Conservation (phyloP, 2,329 filamentous ascomycete species). For the Sarocladiaceae sp. region DNA sequence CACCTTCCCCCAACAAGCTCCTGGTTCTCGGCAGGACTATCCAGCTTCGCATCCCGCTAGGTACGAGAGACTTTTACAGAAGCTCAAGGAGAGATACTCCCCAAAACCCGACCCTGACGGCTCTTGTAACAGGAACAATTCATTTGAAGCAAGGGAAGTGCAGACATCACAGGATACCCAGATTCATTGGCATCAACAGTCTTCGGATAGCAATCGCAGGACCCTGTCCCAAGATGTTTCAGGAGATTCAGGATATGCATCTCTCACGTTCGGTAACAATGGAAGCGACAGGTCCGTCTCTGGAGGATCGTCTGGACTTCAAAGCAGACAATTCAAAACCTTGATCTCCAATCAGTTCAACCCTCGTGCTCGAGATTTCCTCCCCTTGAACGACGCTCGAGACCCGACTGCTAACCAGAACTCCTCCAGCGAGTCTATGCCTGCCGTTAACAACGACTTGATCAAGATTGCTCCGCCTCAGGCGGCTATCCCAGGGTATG, state of each 20-base stretch:
- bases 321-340: neutral
- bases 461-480: neutral
- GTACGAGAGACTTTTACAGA: neutral
- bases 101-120: neutral
- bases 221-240: neutral
- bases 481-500: neutral
- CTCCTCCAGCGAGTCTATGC: neutral
- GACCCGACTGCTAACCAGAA: neutral
- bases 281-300: neutral
- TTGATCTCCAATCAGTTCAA: neutral
- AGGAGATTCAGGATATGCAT: constrained; percentile 11
- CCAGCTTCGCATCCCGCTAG: neutral
- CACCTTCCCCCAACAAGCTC: neutral
- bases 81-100: neutral
- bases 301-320: neutral
- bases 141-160: neutral
- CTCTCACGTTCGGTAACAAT: neutral
- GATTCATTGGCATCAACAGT: neutral
- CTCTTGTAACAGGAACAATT: neutral
- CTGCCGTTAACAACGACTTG: neutral
- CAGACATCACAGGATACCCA: constrained; percentile 2
- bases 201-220: neutral
- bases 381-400: neutral
- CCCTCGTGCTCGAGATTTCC: constrained; percentile 5
- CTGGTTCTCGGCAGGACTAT: neutral